These are phyloP conservation scores for Paxillus ammoniavirescens DNA, from an alignment of 768 basidiomycete genomes.

Conservation along the genomic window DNA sequence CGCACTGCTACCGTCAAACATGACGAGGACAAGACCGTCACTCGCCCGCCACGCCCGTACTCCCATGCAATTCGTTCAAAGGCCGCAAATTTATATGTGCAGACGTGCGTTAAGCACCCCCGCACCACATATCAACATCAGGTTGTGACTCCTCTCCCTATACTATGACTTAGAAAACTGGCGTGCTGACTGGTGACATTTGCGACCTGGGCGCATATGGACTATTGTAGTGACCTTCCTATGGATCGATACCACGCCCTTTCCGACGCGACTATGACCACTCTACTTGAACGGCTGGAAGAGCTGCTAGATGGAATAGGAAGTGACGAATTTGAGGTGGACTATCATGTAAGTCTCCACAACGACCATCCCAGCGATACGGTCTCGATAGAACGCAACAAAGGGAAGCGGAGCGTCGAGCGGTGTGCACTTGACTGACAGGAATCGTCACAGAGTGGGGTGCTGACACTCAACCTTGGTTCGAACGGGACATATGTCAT, in stretches of 20 bases:
- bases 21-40: background rate
- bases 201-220: background rate
- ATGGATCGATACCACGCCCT: constrained; percentile 66
- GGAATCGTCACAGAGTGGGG: constrained; percentile 65
- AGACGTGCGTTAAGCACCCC: constrained; percentile 44
- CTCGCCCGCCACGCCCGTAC: background rate
- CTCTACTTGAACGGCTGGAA: constrained; percentile 73
- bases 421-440: constrained; percentile 6
- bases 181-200: background rate
- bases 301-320: constrained; percentile 59
- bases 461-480: constrained; percentile 78
- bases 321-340: constrained; percentile 70
- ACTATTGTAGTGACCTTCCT: constrained; percentile 45
- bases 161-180: background rate
- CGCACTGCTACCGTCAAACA: constrained; percentile 2
- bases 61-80: background rate
- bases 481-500: constrained; percentile 86
- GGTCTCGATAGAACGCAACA: background rate
- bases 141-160: constrained; percentile 35
- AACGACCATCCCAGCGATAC: background rate
- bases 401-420: background rate
- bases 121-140: constrained; percentile 54
- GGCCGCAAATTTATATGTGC: constrained; percentile 5
- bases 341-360: constrained; percentile 69
- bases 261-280: constrained; percentile 77